Conservation (phyloP, 2,329 filamentous ascomycete species). For the Alternaria brassicae region DNA sequence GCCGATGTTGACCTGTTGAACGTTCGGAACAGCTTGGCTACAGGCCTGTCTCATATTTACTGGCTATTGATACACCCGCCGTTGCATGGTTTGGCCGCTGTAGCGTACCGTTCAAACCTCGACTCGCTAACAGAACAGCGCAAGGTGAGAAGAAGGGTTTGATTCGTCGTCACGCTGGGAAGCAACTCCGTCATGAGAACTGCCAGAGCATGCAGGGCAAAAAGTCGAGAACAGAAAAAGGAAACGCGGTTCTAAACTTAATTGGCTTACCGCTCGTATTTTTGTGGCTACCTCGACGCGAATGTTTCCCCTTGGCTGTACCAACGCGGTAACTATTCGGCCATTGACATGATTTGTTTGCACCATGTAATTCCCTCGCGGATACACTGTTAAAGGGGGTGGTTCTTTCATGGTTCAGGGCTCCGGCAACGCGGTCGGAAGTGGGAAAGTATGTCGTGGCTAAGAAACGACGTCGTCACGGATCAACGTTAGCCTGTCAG, state of each 20-base stretch:
- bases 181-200: slow-evolving; percentile 4
- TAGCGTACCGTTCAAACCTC: slow-evolving; percentile 3
- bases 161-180: slow-evolving; percentile 3
- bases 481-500: neutral
- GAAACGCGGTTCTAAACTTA: neutral
- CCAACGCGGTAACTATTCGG: neutral
- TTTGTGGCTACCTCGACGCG: neutral
- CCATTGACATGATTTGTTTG: neutral
- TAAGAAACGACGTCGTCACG: neutral
- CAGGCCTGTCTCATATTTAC: neutral
- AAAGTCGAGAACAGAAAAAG: neutral
- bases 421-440: neutral
- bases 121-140: slow-evolving; percentile 12
- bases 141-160: slow-evolving; percentile 1
- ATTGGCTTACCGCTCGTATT: neutral
- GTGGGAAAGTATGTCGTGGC: neutral
- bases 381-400: neutral
- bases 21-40: neutral
- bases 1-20: slow-evolving; percentile 1
- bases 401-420: slow-evolving; percentile 1
- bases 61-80: neutral
- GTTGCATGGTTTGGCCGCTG: slow-evolving; percentile 1
- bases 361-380: neutral
- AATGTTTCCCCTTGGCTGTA: neutral
- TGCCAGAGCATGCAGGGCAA: slow-evolving; percentile 7